Evolutionary conservation across 2,329 filamentous ascomycete species (phyloP).

Genomic region (Samsoniella hepiali): DNA sequence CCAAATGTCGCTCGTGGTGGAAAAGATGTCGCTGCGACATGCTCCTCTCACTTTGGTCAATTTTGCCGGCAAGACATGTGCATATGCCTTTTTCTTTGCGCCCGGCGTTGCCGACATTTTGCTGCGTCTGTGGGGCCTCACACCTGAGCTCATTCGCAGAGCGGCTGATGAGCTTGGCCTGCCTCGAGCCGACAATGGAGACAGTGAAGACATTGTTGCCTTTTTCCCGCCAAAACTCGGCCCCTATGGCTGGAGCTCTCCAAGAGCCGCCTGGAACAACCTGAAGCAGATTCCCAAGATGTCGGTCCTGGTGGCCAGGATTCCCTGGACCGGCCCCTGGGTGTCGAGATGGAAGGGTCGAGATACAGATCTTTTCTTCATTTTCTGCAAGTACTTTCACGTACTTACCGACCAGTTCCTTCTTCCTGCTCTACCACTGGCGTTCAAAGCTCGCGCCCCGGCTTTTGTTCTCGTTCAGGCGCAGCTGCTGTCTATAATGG

Average conservation of each 20-base stretch:
- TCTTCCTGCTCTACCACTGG: slow-evolving; percentile 50
- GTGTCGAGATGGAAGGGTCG: slow-evolving; percentile 79
- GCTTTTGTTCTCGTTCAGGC: slow-evolving; percentile 78
- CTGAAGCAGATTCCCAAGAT: slow-evolving; percentile 64
- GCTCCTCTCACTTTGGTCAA: slow-evolving; percentile 65
- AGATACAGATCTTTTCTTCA: slow-evolving; percentile 86
- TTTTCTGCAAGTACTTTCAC: slow-evolving; percentile 87
- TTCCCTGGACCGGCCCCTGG: slow-evolving; percentile 87
- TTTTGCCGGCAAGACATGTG: slow-evolving; percentile 86
- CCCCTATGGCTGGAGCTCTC: slow-evolving; percentile 54
- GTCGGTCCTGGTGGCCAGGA: slow-evolving; percentile 65
- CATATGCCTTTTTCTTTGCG: slow-evolving; percentile 91
- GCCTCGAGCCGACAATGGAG: slow-evolving; percentile 50
- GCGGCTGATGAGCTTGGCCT: slow-evolving; percentile 68
- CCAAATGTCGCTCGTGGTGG: slow-evolving; percentile 83
- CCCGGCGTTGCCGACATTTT: slow-evolving; percentile 82
- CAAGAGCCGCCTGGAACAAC: slow-evolving; percentile 46
- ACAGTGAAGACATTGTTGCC: slow-evolving; percentile 62
- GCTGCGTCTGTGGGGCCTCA: slow-evolving; percentile 74
- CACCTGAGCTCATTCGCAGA: slow-evolving; percentile 65
- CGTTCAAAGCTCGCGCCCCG: slow-evolving; percentile 63
- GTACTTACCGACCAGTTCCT: slow-evolving; percentile 73
- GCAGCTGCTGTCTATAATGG: slow-evolving; percentile 74
- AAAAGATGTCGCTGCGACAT: slow-evolving; percentile 79
- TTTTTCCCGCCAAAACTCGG: slow-evolving; percentile 67